phyloP scores from a whole-genome alignment of 164 flowering plant species.

The Euptelea pleiosperma region DNA sequence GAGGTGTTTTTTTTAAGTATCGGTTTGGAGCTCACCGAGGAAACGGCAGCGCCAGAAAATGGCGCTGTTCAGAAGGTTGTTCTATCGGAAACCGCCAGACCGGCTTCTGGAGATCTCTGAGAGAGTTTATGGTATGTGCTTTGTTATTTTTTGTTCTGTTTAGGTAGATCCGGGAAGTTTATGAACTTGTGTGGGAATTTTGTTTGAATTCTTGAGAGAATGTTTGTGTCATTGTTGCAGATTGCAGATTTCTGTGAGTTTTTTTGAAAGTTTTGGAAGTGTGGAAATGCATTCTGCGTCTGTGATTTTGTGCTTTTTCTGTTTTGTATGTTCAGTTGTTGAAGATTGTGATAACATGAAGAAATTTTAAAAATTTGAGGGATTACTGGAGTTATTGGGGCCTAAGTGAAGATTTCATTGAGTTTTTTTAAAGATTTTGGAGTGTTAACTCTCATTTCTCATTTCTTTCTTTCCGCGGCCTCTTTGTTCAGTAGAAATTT shows the following conservation, averaged over 20 bases:
- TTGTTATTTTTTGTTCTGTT: background rate
- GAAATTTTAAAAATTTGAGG: background rate
- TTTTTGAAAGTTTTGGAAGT: no score
- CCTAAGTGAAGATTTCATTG: background rate
- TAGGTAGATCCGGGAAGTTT: background rate
- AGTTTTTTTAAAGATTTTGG: no score
- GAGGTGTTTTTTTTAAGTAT: conserved; percentile 2
- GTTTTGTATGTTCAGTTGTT: background rate
- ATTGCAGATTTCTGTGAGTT: background rate
- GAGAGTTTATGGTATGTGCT: conserved; percentile 21
- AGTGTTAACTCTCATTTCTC: no score
- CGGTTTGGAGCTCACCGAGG: conserved; percentile 52
- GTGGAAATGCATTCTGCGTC: no score
- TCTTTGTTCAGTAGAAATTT: background rate
- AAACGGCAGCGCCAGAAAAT: conserved; percentile 70
- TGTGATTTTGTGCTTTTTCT: background rate
- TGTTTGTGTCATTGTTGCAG: background rate
- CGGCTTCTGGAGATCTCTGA: conserved; percentile 66
- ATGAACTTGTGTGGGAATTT: background rate
- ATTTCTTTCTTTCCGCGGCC: no score
- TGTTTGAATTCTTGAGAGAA: background rate
- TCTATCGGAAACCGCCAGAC: conserved; percentile 84
- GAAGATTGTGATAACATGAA: background rate
- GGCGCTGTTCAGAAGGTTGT: conserved; percentile 90
- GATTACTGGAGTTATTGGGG: background rate